Base-by-base conservation (phyloP, 164 flowering plant species). In the Santalum album region DNA sequence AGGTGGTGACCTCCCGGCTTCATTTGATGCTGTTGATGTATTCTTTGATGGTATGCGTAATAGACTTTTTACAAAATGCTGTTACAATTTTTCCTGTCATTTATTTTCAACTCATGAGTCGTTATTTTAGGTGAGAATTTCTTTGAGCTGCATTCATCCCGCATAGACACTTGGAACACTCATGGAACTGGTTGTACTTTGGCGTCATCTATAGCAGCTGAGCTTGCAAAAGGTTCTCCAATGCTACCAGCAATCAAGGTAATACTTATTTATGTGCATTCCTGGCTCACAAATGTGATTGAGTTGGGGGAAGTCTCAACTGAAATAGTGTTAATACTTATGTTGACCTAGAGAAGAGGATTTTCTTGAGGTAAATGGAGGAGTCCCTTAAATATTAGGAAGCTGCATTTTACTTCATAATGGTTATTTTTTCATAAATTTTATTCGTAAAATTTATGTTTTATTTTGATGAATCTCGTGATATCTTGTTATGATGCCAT, bases 111-210 rank as follows among this genome's bases (percentile, higher is more conserved):
- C 20, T 56, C n/a, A 15, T 34, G 17, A 9, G 23, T 47, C 45
- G 52, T 58, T 42, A 16, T 54, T 66, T 53, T 59, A 92, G 96
- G 96, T 47, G 56, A 74, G 53, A 59, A 73, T 24, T 78, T 75
- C 59, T 71, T 70, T 69, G 97, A 87, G 70, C 69, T 92, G 45
- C 72, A 69, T n/a, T 77, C 79, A 34, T 21, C 85, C 24, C 95
- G 99, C 35, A 53, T 92, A 63, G 68, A 60, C 59, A 85, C 96
- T 53, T 71, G 70, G 11, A 92, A 89, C 59, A 89, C 95, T 55
- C 97, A 92, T 71, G 99, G 99, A 62, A 92, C 97, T 62, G 99
- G 99, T 56, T 92, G 99, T 65, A 92, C 79, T 60, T 68, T 92
- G 74, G 99, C 97, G 21, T 89, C 99, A 47, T 76, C 84, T 51